Conservation (phyloP, 1,284 basidiomycete species). For the Apiotrichum akiyoshidainum region DNA sequence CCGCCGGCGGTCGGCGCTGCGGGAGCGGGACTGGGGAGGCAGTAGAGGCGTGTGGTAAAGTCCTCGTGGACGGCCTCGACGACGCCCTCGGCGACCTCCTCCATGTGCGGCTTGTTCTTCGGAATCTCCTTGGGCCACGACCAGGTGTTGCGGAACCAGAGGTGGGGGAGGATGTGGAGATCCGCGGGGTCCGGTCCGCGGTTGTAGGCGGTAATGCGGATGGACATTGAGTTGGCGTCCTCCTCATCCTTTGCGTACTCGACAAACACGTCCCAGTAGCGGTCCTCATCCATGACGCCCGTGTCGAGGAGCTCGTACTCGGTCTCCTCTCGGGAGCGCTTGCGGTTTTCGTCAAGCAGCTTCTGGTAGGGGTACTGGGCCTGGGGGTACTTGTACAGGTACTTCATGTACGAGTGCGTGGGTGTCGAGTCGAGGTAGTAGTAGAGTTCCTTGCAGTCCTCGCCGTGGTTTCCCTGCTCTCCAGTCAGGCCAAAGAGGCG, state of each 20-base stretch:
- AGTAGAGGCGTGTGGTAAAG: constrained; percentile 77
- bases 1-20: constrained; percentile 64
- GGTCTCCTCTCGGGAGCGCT: constrained; percentile 75
- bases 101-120: constrained; percentile 65
- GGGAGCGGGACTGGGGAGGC: constrained; percentile 85
- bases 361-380: constrained; percentile 87
- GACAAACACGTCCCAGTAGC: constrained; percentile 84
- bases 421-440: constrained; percentile 98
- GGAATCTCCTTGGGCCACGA: constrained; percentile 85
- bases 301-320: constrained; percentile 95
- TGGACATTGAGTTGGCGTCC: constrained; percentile 78
- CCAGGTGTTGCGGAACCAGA: constrained; percentile 98
- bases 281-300: constrained; percentile 83
- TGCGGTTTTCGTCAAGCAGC: constrained; percentile 77
- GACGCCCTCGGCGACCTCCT: constrained; percentile 56
- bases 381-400: constrained; percentile 97
- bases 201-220: constrained; percentile 95
- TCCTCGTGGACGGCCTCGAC: constrained; percentile 72
- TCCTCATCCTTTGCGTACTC: constrained; percentile 98
- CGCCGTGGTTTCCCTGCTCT: constrained; percentile 94
- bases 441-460: constrained; percentile 97
- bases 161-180: constrained; percentile 87
- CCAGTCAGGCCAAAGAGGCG: constrained; percentile 90
- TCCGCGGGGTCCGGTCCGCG: constrained; percentile 94
- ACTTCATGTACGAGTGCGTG: constrained; percentile 99